These are phyloP conservation scores for Hsuehochloa calcarea DNA, from an alignment of 176 grass and related monocot species.

Conservation along the genomic window DNA sequence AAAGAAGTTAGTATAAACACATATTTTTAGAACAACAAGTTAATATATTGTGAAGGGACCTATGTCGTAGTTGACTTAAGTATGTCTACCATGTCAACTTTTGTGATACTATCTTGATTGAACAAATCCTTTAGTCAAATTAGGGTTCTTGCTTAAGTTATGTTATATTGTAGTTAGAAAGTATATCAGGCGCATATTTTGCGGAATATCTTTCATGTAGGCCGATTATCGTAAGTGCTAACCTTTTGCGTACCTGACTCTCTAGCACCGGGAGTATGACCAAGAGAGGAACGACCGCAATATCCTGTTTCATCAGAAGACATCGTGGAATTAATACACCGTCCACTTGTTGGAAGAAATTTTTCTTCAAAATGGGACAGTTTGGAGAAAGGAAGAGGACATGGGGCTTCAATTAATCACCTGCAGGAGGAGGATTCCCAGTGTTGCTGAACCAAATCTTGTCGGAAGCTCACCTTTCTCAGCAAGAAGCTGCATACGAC, in stretches of 20 bases:
- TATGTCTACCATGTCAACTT: background rate
- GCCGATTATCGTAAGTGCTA: constrained; percentile 46
- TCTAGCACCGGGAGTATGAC: constrained; percentile 97
- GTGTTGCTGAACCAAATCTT: constrained; percentile 95
- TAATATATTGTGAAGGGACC: background rate
- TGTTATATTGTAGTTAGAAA: background rate
- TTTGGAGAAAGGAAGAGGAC: background rate
- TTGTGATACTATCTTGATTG: constrained; percentile 3
- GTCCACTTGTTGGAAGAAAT: constrained; percentile 18
- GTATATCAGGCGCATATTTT: constrained; percentile 6
- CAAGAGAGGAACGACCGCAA: constrained; percentile 91
- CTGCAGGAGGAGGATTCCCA: constrained; percentile 97
- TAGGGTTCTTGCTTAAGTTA: background rate
- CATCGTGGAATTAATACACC: constrained; percentile 28
- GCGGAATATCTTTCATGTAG: background rate
- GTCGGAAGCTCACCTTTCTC: constrained; percentile 97
- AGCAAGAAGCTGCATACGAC: constrained; percentile 79
- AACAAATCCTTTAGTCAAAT: constrained; percentile 7
- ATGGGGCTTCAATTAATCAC: constrained; percentile 38
- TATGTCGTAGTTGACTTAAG: background rate
- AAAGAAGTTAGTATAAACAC: background rate
- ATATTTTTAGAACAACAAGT: background rate
- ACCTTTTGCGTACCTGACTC: constrained; percentile 94
- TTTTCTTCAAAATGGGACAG: background rate
- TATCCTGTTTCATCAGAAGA: constrained; percentile 68